Percentiles rank a stretch among this genome's conserved stretches.
Evolutionary conservation across 176 grass and related monocot genomes (phyloP).

Genomic region (Triticum dicoccoides): DNA sequence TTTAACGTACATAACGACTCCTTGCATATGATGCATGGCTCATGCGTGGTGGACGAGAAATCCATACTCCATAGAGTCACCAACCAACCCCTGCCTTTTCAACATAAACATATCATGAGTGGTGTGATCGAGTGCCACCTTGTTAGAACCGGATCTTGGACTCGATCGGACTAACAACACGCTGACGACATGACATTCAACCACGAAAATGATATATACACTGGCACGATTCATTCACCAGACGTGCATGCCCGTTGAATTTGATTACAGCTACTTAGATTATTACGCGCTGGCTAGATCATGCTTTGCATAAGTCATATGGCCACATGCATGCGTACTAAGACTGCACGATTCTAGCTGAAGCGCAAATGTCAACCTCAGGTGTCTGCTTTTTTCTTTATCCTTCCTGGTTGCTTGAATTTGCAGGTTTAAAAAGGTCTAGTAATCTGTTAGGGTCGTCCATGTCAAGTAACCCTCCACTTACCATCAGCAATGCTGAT

Average conservation of each 20-base stretch:
- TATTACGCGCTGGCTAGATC: not conserved
- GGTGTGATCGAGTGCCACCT: too few species aligned
- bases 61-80: not conserved
- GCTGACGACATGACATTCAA: not conserved
- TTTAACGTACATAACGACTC: not conserved
- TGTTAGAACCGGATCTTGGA: conserved; percentile 25
- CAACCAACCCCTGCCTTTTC: not conserved
- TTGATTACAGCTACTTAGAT: not conserved
- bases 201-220: not conserved
- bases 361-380: conserved; percentile 14
- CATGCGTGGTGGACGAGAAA: not conserved
- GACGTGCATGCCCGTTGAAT: not conserved
- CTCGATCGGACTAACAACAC: not conserved
- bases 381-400: not conserved
- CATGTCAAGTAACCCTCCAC: too few species aligned
- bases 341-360: not conserved
- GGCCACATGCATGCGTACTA: not conserved
- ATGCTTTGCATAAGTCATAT: not conserved
- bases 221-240: conserved; percentile 29
- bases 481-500: too few species aligned
- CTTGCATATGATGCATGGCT: conserved; percentile 2
- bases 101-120: not conserved
- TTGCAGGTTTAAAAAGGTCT: too few species aligned
- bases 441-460: too few species aligned
- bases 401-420: too few species aligned